Evolutionary conservation across 1,284 basidiomycete species (phyloP).

Genomic region (Ustilago hordei): DNA sequence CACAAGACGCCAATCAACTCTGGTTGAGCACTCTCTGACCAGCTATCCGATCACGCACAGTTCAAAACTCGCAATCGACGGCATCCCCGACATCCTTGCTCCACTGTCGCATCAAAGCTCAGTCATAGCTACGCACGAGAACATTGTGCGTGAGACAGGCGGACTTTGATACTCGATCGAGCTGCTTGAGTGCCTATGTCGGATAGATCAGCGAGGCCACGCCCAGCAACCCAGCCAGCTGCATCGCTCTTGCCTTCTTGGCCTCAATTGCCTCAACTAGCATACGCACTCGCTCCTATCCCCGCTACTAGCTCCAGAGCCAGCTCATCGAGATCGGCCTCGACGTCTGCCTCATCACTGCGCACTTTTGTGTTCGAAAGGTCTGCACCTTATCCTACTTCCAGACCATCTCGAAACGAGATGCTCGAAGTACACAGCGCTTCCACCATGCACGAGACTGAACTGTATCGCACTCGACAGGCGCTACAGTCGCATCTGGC

Average conservation of each 20-base stretch:
- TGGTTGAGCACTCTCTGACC: background rate
- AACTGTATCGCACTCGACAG: slow-evolving; percentile 36
- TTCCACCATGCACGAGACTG: slow-evolving; percentile 27
- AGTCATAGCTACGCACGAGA: slow-evolving; percentile 2
- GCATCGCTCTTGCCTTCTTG: slow-evolving; percentile 36
- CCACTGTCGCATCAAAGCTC: background rate
- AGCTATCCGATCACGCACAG: background rate
- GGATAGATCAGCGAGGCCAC: slow-evolving; percentile 27
- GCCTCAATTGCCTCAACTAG: slow-evolving; percentile 29
- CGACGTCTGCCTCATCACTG: slow-evolving; percentile 5
- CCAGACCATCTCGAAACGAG: slow-evolving; percentile 21
- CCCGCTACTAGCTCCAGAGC: slow-evolving; percentile 16
- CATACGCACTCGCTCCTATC: slow-evolving; percentile 37
- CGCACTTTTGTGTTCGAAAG: slow-evolving; percentile 23
- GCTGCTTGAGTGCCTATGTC: slow-evolving; percentile 18
- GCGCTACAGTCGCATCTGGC: slow-evolving; percentile 28
- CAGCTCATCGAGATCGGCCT: slow-evolving; percentile 16
- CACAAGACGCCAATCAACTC: background rate
- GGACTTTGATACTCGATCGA: slow-evolving; percentile 9
- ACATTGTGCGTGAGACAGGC: slow-evolving; percentile 1
- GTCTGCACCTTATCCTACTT: slow-evolving; percentile 27
- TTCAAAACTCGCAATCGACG: background rate
- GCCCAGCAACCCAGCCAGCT: slow-evolving; percentile 24
- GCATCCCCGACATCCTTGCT: background rate
- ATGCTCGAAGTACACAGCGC: slow-evolving; percentile 23